Conservation (phyloP, 2,329 filamentous ascomycete species). For the Aspergillus udagawae region DNA sequence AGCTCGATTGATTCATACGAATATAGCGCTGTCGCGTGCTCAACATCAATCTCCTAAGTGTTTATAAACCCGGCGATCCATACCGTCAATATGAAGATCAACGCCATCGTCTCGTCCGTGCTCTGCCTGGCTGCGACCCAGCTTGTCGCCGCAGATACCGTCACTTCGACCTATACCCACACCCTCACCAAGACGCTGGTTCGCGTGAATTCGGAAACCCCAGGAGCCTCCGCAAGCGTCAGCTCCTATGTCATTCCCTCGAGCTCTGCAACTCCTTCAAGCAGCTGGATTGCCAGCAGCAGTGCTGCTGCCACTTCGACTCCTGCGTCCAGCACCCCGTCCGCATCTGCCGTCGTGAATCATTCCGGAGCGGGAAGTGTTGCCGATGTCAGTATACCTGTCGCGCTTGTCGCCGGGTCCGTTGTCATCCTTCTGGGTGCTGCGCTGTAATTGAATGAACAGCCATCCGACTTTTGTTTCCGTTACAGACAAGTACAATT, state of each 20-base stretch:
- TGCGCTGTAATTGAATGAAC: neutral
- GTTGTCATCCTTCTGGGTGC: conserved; percentile 34
- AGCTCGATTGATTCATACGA: neutral
- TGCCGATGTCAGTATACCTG: conserved; percentile 23
- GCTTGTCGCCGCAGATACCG: conserved; percentile 26
- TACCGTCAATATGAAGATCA: conserved; percentile 34
- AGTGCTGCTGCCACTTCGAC: conserved; percentile 14
- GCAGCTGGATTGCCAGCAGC: conserved; percentile 3
- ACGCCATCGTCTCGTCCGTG: conserved; percentile 27
- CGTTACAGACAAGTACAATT: neutral
- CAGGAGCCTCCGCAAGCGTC: conserved; percentile 18
- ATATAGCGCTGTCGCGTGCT: neutral
- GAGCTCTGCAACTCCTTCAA: conserved; percentile 15
- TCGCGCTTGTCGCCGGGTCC: conserved; percentile 34
- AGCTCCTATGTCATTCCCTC: conserved; percentile 28
- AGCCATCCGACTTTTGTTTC: neutral
- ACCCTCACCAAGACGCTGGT: conserved; percentile 42
- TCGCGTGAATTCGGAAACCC: conserved; percentile 41
- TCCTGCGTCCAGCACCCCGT: conserved; percentile 19
- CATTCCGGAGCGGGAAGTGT: conserved; percentile 16
- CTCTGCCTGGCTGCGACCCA: conserved; percentile 33
- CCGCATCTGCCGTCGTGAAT: conserved; percentile 9
- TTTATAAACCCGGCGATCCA: neutral
- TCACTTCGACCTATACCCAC: conserved; percentile 26
- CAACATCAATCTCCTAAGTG: neutral